Conservation (phyloP, 495 filamentous ascomycete species). For the Penicillium steckii region DNA sequence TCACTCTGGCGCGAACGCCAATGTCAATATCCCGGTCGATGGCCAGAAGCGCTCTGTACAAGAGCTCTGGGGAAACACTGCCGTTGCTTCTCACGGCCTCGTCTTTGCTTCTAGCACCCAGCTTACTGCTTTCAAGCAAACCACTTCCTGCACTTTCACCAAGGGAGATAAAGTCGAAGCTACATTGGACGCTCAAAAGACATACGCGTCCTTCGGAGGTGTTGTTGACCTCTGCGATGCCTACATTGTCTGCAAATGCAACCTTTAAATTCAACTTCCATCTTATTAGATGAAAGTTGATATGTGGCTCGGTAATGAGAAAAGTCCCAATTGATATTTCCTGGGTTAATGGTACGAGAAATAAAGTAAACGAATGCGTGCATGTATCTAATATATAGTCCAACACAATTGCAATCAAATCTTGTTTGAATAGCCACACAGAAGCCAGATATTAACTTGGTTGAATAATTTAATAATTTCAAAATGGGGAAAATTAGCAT, state of each 20-base stretch:
- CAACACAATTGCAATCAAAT: no score
- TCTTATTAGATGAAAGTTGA: no score
- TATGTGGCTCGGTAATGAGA: no score
- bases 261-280: no score
- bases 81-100: constrained; percentile 16
- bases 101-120: constrained; percentile 26
- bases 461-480: no score
- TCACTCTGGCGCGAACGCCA: constrained; percentile 17
- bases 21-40: constrained; percentile 18
- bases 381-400: no score
- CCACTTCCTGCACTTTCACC: constrained; percentile 18
- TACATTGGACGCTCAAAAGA: constrained; percentile 8
- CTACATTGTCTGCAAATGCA: constrained; percentile 18
- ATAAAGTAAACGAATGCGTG: no score
- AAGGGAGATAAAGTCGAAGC: constrained; percentile 4
- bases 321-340: no score
- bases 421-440: no score
- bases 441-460: no score
- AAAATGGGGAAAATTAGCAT: no score
- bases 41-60: constrained; percentile 20
- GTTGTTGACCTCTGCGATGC: constrained; percentile 20
- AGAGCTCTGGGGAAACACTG: constrained; percentile 23
- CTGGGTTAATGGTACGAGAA: no score
- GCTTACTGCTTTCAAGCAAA: constrained; percentile 17
- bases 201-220: constrained; percentile 4